Evolutionary conservation across 2,329 filamentous ascomycete genomes (phyloP).

Genomic region (Chaetomium sp.): DNA sequence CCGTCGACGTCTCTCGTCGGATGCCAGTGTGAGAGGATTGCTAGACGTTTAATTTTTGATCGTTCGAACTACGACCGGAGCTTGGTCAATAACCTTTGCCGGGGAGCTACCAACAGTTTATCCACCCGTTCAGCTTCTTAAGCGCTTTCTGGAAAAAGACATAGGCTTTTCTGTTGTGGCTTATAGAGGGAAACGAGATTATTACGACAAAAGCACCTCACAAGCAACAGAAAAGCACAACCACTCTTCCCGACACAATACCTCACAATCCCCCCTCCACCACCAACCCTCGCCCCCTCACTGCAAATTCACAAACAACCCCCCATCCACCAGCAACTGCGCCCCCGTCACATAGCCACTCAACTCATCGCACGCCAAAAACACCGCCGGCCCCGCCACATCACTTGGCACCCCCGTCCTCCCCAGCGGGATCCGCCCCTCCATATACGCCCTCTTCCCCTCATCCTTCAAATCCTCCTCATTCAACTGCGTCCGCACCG

Average conservation of each 20-base stretch:
- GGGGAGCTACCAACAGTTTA: no score
- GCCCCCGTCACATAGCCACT: conserved; percentile 81
- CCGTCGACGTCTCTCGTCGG: no score
- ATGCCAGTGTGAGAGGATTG: no score
- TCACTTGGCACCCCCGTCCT: conserved; percentile 72
- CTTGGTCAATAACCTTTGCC: no score
- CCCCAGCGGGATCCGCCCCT: conserved; percentile 76
- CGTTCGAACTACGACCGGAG: no score
- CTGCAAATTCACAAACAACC: conserved; percentile 86
- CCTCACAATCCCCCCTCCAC: neutral
- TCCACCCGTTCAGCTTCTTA: no score
- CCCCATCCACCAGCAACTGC: conserved; percentile 84
- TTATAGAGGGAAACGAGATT: no score
- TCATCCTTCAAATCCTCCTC: conserved; percentile 77
- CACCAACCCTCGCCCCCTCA: conserved; percentile 40
- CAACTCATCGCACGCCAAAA: conserved; percentile 76
- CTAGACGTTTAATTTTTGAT: no score
- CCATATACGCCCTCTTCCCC: conserved; percentile 74
- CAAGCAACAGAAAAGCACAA: neutral
- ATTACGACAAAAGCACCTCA: no score
- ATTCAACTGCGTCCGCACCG: conserved; percentile 81
- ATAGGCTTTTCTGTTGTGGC: no score
- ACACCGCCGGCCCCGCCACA: conserved; percentile 81
- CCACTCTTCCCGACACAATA: neutral
- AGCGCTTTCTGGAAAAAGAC: no score